These are phyloP conservation scores for Chalciporus pseudorubinellus DNA, from an alignment of 768 basidiomycete species.

Conservation along the genomic window DNA sequence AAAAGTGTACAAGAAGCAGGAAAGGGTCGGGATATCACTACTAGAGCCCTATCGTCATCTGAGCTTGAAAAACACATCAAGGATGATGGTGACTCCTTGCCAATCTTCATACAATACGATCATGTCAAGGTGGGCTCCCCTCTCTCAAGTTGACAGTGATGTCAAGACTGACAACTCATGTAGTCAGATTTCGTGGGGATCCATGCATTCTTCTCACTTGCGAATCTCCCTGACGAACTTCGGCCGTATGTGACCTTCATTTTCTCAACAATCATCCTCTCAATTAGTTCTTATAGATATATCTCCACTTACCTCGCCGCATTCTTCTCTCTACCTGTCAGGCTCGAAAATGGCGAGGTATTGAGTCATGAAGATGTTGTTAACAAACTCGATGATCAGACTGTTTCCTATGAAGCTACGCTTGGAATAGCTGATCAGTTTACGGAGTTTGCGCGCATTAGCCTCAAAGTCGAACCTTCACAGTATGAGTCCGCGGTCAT, in stretches of 20 bases:
- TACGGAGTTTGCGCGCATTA: constrained; percentile 69
- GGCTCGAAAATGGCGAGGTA: constrained; percentile 60
- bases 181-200: constrained; percentile 93
- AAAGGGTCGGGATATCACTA: constrained; percentile 38
- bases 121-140: constrained; percentile 71
- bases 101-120: constrained; percentile 93
- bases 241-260: constrained; percentile 54
- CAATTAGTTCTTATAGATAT: constrained; percentile 46
- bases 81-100: constrained; percentile 61
- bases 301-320: constrained; percentile 74
- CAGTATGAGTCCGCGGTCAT: constrained; percentile 78
- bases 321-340: constrained; percentile 88
- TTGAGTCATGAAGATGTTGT: constrained; percentile 88
- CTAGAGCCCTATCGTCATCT: constrained; percentile 32
- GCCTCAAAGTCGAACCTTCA: constrained; percentile 79
- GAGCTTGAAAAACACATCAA: constrained; percentile 62
- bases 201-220: constrained; percentile 75
- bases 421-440: constrained; percentile 68
- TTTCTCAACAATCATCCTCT: constrained; percentile 3
- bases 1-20: constrained; percentile 64
- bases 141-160: neutral
- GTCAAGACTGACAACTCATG: neutral
- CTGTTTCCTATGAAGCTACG: constrained; percentile 78
- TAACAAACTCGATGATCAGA: constrained; percentile 85
- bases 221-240: constrained; percentile 66